phyloP scores from a whole-genome alignment of 345 rosid genomes.

The Linum tenue region DNA sequence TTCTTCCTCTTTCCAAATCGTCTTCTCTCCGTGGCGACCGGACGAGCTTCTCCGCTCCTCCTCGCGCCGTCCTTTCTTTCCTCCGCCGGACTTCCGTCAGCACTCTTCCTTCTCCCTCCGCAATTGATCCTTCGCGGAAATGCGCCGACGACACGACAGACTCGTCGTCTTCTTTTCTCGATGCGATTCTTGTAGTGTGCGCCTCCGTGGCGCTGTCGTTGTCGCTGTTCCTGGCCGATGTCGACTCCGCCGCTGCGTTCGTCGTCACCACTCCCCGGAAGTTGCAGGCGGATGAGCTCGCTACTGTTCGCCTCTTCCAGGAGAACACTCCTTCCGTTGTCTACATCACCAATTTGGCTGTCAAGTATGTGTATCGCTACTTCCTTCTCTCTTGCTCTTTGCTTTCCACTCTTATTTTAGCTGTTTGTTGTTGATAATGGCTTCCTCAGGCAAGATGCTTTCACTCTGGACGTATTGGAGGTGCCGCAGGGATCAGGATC shows the following conservation, averaged over 20 bases:
- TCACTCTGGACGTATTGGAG: slow-evolving; percentile 85
- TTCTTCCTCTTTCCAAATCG: slow-evolving; percentile 12
- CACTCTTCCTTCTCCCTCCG: not conserved
- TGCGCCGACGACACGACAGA: not conserved
- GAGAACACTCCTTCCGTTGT: slow-evolving; percentile 97
- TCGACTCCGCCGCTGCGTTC: slow-evolving; percentile 58
- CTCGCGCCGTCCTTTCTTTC: not conserved
- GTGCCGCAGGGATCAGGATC: slow-evolving; percentile 98
- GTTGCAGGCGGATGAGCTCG: slow-evolving; percentile 78
- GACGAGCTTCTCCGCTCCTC: not conserved
- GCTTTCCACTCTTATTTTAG: not conserved
- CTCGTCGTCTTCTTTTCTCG: slow-evolving; percentile 20
- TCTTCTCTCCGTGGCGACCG: slow-evolving; percentile 10
- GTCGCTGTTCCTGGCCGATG: slow-evolving; percentile 41
- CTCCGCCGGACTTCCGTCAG: not conserved
- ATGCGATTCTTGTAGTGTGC: slow-evolving; percentile 47
- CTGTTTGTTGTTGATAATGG: not conserved
- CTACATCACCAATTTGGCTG: slow-evolving; percentile 88
- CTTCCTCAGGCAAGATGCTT: slow-evolving; percentile 70
- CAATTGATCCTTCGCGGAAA: not conserved
- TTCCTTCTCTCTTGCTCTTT: not conserved
- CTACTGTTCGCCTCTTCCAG: slow-evolving; percentile 80
- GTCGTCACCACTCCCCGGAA: slow-evolving; percentile 59
- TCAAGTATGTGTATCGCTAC: slow-evolving; percentile 27
- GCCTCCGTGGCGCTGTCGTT: slow-evolving; percentile 64